Percentiles rank a stretch among this genome's conserved stretches.
Evolutionary conservation across 441 rosid genomes (phyloP).

Genomic region (Cnidoscolus chayamansa): DNA sequence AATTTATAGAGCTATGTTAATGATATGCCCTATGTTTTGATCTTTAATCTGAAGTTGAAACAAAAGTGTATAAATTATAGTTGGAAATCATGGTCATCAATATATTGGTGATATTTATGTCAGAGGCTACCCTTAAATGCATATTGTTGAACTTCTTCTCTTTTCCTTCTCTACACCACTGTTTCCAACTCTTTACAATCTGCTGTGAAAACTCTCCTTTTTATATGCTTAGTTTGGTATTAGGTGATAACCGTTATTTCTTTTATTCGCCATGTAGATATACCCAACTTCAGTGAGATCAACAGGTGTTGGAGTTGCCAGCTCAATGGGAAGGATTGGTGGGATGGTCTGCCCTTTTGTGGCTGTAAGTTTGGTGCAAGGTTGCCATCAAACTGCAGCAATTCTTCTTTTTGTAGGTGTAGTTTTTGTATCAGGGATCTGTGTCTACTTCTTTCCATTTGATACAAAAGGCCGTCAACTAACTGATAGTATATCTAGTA

Average conservation of each 20-base stretch:
- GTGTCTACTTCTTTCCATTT: slow-evolving; percentile 60
- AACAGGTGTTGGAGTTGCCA: slow-evolving; percentile 80
- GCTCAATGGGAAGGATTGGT: slow-evolving; percentile 87
- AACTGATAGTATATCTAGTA: slow-evolving; percentile 43
- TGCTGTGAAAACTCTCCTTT: background rate
- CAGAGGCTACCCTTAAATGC: no score
- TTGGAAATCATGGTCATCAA: background rate
- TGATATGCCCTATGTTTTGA: background rate
- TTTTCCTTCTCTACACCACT: background rate
- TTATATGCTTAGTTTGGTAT: background rate
- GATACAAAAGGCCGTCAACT: slow-evolving; percentile 80
- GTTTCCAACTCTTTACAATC: background rate
- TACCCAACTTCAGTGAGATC: slow-evolving; percentile 86
- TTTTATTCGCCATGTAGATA: slow-evolving; percentile 38
- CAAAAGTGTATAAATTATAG: background rate
- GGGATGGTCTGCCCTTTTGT: slow-evolving; percentile 83
- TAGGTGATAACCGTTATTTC: background rate
- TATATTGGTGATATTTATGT: background rate
- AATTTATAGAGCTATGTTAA: background rate
- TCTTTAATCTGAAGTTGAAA: background rate
- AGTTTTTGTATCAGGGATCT: slow-evolving; percentile 56
- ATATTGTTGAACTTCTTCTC: background rate
- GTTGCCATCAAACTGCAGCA: slow-evolving; percentile 68
- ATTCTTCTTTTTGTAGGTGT: slow-evolving; percentile 58
- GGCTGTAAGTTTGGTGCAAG: slow-evolving; percentile 77